Conservation (phyloP, 2,329 filamentous ascomycete genomes). For the Penicillium hordei region DNA sequence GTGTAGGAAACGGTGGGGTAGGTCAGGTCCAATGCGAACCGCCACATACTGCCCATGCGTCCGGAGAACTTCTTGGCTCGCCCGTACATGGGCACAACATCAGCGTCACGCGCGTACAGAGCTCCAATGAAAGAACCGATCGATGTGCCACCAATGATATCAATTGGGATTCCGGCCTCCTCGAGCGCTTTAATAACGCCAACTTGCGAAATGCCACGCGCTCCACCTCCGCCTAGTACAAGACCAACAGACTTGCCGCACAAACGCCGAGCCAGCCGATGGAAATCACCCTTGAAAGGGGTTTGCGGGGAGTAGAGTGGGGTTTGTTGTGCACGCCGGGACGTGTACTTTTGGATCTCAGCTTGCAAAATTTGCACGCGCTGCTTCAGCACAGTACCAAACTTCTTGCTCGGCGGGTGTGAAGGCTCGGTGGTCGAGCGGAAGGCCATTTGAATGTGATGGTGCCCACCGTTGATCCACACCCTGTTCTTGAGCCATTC, state of each 20-base stretch:
- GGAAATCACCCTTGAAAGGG: constrained; percentile 94
- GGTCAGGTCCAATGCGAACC: constrained; percentile 93
- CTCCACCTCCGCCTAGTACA: constrained; percentile 90
- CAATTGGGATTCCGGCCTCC: constrained; percentile 93
- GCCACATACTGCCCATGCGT: constrained; percentile 98
- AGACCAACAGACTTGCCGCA: constrained; percentile 94
- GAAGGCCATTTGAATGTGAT: constrained; percentile 95
- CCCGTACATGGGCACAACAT: constrained; percentile 95
- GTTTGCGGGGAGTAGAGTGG: constrained; percentile 89
- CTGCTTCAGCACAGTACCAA: constrained; percentile 85
- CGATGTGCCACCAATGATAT: constrained; percentile 91
- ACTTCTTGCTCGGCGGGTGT: constrained; percentile 70
- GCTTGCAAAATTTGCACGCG: constrained; percentile 92
- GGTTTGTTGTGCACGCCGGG: constrained; percentile 81
- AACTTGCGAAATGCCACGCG: constrained; percentile 86
- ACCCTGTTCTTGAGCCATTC: constrained; percentile 89
- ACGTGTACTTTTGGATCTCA: constrained; percentile 98
- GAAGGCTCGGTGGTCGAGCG: constrained; percentile 72
- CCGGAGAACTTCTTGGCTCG: constrained; percentile 96
- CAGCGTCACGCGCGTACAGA: constrained; percentile 91
- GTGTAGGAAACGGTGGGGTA: constrained; percentile 97
- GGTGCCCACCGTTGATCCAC: constrained; percentile 98
- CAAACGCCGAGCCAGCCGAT: constrained; percentile 81
- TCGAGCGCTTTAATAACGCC: constrained; percentile 94
- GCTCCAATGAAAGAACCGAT: constrained; percentile 96